Conservation (phyloP, 345 rosid species). For the Camelina hispida region DNA sequence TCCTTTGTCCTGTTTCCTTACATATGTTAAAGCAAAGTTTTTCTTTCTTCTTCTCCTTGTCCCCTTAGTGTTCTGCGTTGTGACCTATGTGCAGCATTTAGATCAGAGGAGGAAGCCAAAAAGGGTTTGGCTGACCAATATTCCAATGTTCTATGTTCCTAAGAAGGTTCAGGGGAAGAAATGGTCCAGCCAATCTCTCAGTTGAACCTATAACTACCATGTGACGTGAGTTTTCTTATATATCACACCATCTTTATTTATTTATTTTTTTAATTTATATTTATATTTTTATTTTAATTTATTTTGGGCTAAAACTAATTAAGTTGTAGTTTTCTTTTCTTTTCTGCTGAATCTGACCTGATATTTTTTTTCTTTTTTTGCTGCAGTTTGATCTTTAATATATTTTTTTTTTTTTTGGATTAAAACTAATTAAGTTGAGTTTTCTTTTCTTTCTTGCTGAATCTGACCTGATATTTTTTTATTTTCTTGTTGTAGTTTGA, state of each 20-base stretch:
- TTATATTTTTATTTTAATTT: too few relatives aligned
- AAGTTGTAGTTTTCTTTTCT: too few relatives aligned
- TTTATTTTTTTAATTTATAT: too few relatives aligned
- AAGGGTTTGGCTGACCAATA: slow-evolving; percentile 33
- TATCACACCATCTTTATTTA: slow-evolving; percentile 27
- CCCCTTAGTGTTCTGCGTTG: slow-evolving; percentile 10
- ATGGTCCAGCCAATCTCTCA: slow-evolving; percentile 21
- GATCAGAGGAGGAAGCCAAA: slow-evolving; percentile 40
- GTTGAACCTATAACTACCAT: slow-evolving; percentile 23
- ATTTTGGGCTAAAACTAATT: too few relatives aligned
- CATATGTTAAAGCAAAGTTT: background rate
- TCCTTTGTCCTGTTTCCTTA: slow-evolving; percentile 2
- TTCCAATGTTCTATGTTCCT: background rate
- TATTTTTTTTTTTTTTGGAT: too few relatives aligned
- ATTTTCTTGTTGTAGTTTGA: too few relatives aligned
- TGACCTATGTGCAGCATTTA: slow-evolving; percentile 22
- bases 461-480: too few relatives aligned
- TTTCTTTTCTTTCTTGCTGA: too few relatives aligned
- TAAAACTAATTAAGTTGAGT: too few relatives aligned
- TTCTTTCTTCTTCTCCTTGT: slow-evolving; percentile 14
- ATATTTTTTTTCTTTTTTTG: too few relatives aligned
- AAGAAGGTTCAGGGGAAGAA: slow-evolving; percentile 27
- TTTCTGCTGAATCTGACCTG: too few relatives aligned
- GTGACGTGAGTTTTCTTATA: slow-evolving; percentile 35
- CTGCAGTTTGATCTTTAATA: too few relatives aligned